phyloP scores from a whole-genome alignment of 2,329 filamentous ascomycete species.

The Teratosphaeria pseudoeucalypti region DNA sequence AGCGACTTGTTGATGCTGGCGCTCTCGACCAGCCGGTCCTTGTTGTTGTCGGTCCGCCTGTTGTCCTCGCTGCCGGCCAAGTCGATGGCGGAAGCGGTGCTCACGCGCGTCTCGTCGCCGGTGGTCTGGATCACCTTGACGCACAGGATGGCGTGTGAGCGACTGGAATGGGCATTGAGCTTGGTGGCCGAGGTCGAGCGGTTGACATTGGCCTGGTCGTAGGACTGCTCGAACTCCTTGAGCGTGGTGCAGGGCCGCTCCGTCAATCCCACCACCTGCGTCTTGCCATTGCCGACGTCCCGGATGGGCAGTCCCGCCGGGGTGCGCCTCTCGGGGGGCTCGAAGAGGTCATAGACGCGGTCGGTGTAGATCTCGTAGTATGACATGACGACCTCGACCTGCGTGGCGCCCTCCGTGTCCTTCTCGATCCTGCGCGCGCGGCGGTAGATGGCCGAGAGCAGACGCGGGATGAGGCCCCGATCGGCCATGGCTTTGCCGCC shows the following conservation, averaged over 20 bases:
- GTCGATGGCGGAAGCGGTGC: slow-evolving; percentile 87
- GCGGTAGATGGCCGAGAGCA: slow-evolving; percentile 62
- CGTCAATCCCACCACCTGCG: slow-evolving; percentile 79
- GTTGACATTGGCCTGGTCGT: slow-evolving; percentile 82
- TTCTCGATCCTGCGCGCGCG: slow-evolving; percentile 36
- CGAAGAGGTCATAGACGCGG: slow-evolving; percentile 77
- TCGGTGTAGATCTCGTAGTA: slow-evolving; percentile 83
- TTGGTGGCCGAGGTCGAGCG: slow-evolving; percentile 87
- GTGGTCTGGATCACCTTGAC: slow-evolving; percentile 77
- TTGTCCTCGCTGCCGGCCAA: slow-evolving; percentile 94
- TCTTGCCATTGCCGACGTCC: slow-evolving; percentile 89
- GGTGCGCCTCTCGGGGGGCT: slow-evolving; percentile 77
- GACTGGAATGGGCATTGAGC: slow-evolving; percentile 94
- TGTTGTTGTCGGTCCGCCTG: slow-evolving; percentile 82
- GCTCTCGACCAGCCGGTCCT: slow-evolving; percentile 85
- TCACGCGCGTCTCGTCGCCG: slow-evolving; percentile 57
- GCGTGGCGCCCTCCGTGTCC: slow-evolving; percentile 45
- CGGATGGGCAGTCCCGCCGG: slow-evolving; percentile 75
- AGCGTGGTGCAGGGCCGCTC: slow-evolving; percentile 72
- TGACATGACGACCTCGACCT: slow-evolving; percentile 84
- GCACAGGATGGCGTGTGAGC: slow-evolving; percentile 87
- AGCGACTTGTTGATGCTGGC: slow-evolving; percentile 96
- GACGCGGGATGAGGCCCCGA: slow-evolving; percentile 53
- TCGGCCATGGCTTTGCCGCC: slow-evolving; percentile 49
- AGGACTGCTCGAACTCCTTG: slow-evolving; percentile 76